Conservation (phyloP, 192 early-diverging fungal species). For the Coemansia guatemalensis region DNA sequence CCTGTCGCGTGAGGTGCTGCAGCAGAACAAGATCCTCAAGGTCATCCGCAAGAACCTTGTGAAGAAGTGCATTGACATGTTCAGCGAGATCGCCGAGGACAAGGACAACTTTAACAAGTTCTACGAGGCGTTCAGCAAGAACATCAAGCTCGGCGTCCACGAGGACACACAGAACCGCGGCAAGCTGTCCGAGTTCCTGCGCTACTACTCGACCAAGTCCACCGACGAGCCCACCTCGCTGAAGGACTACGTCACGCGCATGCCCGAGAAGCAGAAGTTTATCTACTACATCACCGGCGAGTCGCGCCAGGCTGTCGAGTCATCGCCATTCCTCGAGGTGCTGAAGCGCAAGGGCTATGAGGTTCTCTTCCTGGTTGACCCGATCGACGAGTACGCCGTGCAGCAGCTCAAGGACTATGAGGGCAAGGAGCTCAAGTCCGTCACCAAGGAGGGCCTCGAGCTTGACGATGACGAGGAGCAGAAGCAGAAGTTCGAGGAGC, state of each 20-base stretch:
- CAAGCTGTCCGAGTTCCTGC: slow-evolving; percentile 97
- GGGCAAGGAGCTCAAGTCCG: slow-evolving; percentile 97
- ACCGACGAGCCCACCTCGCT: slow-evolving; percentile 95
- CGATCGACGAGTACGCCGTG: slow-evolving; percentile 99
- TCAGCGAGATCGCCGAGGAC: slow-evolving; percentile 95
- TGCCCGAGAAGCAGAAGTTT: slow-evolving; percentile 99
- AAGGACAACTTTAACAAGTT: slow-evolving; percentile 99
- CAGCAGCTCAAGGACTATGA: slow-evolving; percentile 99
- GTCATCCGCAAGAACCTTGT: slow-evolving; percentile 99
- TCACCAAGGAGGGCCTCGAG: slow-evolving; percentile 99
- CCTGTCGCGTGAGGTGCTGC: slow-evolving; percentile 99
- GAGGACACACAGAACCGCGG: slow-evolving; percentile 96
- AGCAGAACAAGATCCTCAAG: slow-evolving; percentile 99
- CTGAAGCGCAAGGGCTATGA: slow-evolving; percentile 99
- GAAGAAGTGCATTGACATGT: slow-evolving; percentile 99
- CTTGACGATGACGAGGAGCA: slow-evolving; percentile 98
- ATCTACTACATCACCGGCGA: slow-evolving; percentile 99
- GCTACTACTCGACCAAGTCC: slow-evolving; percentile 99
- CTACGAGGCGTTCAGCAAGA: slow-evolving; percentile 99
- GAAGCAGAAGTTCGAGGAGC: slow-evolving; percentile 93
- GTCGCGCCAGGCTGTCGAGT: slow-evolving; percentile 90
- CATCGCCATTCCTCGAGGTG: slow-evolving; percentile 97
- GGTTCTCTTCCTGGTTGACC: slow-evolving; percentile 98
- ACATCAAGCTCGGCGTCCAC: slow-evolving; percentile 99
- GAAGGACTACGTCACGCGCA: slow-evolving; percentile 99